phyloP scores from a whole-genome alignment of 2,329 filamentous ascomycete genomes.

The Trichoderma citrinoviride region DNA sequence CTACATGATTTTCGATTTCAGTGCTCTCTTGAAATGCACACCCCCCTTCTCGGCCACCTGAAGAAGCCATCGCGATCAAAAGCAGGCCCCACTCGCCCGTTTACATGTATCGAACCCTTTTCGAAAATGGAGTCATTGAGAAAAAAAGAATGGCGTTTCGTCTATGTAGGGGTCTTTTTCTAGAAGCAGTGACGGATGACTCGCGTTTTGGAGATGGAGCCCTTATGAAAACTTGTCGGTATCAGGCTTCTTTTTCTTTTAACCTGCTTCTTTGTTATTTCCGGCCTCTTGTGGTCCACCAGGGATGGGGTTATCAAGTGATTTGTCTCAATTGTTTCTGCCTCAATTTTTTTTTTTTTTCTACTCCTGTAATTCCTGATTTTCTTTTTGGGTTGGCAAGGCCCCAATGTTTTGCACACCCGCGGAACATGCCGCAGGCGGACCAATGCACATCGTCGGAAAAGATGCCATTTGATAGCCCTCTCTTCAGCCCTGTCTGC shows the following conservation, averaged over 20 bases:
- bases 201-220: neutral
- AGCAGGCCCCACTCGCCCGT: neutral
- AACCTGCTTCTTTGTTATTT: neutral
- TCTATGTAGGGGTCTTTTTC: neutral
- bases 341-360: neutral
- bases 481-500: neutral
- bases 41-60: neutral
- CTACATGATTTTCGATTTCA: too few relatives aligned
- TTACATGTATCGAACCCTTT: too few relatives aligned
- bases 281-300: neutral
- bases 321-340: neutral
- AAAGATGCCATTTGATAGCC: neutral
- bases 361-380: neutral
- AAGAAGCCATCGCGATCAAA: neutral
- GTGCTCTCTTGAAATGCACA: neutral
- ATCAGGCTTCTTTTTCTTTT: neutral
- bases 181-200: neutral
- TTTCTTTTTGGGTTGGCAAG: too few relatives aligned
- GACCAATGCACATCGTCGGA: neutral
- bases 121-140: neutral
- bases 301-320: neutral
- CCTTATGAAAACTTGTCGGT: neutral
- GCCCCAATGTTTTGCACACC: neutral
- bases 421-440: constrained; percentile 9
- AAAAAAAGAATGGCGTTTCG: neutral